Evolutionary conservation across 2,329 filamentous ascomycete genomes (phyloP), one percentile per base, ranked within the genome.

Genomic region (Gnomoniopsis sp.): DNA sequence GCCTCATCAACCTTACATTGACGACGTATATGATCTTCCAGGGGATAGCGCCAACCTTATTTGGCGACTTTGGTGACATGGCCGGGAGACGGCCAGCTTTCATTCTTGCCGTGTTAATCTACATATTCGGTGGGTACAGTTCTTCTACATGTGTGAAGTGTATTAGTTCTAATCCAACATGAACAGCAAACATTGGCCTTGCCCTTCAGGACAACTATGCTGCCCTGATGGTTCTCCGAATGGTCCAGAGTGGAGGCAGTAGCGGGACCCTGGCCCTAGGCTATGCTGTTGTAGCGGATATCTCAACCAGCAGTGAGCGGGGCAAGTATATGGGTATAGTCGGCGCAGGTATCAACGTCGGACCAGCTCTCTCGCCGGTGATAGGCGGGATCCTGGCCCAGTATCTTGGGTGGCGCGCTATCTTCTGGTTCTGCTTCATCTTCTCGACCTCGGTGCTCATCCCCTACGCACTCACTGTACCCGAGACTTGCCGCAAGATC

Each of bases 251-350:
- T 34, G 77, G 78, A 0, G 87, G 88, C 0, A 88, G 83, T 68
- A 87, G 84, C 65, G 86, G 86, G 0, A 88, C 88, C 0, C 77
- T 91, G n/a, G 87, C 89, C 0, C 76, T 95, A 1, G 85, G 84
- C 0, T 88, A 82, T 61, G 90, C 86, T 2, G 84, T 91, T 1
- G 82, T 93, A 15, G 86, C 88, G 0, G 90, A 95, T 65, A 79
- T 92, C 6, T 80, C 86, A 0, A 85, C 87, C 0, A 85, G 82
- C 49, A 79, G 83, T 0, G 88, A 93, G 69, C 77, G 90, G 65
- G 90, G 90, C 2, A 83, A 80, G 57, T 93, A 89, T 67, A 87
- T 93, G 75, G 88, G 84, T 53, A 81, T 86, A 60, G 83, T 86
- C n/a, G 81, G 79, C 34, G 78, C 78, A 3, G 85, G 82, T 17